A percentile compares a stretch with the other conserved stretches of the same genome.
Evolutionary conservation across 441 rosid species (phyloP).

Genomic region (Euphorbia corollata): DNA sequence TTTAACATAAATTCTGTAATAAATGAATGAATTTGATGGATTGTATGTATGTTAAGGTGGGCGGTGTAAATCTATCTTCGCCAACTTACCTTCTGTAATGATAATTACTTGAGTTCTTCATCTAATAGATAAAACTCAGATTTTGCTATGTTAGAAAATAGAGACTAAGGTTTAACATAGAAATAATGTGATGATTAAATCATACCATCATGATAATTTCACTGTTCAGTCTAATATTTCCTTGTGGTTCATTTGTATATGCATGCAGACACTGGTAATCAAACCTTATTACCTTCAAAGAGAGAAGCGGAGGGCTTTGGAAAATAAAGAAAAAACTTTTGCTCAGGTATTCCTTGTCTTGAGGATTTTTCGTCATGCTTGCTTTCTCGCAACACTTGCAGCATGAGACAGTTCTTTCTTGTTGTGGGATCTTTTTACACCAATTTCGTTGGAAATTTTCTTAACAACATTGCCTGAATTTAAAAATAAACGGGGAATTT

Average conservation of each 20-base stretch:
- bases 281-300: conserved; percentile 69
- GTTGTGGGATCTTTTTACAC: neutral
- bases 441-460: neutral
- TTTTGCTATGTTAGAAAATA: neutral
- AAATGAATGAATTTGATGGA: neutral
- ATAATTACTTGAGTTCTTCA: neutral
- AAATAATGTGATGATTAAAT: neutral
- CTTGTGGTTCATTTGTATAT: conserved; percentile 11
- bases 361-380: conserved; percentile 5
- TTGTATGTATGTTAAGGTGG: neutral
- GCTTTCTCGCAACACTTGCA: conserved; percentile 1
- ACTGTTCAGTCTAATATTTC: neutral
- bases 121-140: neutral
- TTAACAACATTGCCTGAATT: neutral
- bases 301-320: conserved; percentile 64
- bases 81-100: neutral
- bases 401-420: neutral
- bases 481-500: neutral
- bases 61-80: neutral
- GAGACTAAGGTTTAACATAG: neutral
- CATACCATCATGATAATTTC: conserved; percentile 2
- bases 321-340: conserved; percentile 60
- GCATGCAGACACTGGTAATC: conserved; percentile 60
- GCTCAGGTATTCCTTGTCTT: conserved; percentile 52
- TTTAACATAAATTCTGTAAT: neutral